A percentile compares a stretch with the other conserved stretches of the same genome.
These are phyloP conservation scores for Exophiala viscosa DNA, from an alignment of 2,329 filamentous ascomycete genomes.

Conservation along the genomic window DNA sequence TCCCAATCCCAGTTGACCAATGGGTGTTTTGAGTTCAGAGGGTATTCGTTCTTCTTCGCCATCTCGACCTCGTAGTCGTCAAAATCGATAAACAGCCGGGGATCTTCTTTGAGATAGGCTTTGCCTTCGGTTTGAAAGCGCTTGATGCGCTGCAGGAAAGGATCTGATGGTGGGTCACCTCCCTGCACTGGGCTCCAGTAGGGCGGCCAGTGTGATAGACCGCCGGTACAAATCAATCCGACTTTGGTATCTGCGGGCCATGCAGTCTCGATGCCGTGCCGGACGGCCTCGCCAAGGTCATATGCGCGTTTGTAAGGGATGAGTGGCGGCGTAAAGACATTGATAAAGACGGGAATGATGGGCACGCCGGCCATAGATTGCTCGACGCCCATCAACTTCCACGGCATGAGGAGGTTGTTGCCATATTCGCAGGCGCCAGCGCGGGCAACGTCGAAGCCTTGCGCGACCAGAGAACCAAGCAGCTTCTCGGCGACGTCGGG, in stretches of 20 bases:
- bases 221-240: slow-evolving; percentile 27
- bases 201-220: slow-evolving; percentile 33
- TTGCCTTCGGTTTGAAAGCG: slow-evolving; percentile 32
- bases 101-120: slow-evolving; percentile 26
- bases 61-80: slow-evolving; percentile 34
- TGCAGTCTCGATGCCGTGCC: slow-evolving; percentile 24
- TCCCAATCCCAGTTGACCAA: slow-evolving; percentile 33
- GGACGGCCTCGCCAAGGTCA: slow-evolving; percentile 32
- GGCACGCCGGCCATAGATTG: slow-evolving; percentile 22
- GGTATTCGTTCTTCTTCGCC: slow-evolving; percentile 33
- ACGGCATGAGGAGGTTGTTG: slow-evolving; percentile 33
- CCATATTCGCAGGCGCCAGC: slow-evolving; percentile 30
- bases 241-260: slow-evolving; percentile 14
- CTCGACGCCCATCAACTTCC: slow-evolving; percentile 31
- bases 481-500: slow-evolving; percentile 31
- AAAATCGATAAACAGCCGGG: slow-evolving; percentile 31
- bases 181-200: slow-evolving; percentile 32
- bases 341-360: slow-evolving; percentile 32
- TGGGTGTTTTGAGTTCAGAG: slow-evolving; percentile 32
- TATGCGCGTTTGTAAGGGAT: slow-evolving; percentile 33
- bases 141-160: slow-evolving; percentile 33
- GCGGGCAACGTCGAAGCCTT: slow-evolving; percentile 30
- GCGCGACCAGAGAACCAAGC: slow-evolving; percentile 24
- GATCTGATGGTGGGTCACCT: slow-evolving; percentile 28
- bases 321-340: slow-evolving; percentile 32